These are phyloP conservation scores for Ascoidea rubescens DNA, from an alignment of 805 yeast genomes.

Conservation along the genomic window DNA sequence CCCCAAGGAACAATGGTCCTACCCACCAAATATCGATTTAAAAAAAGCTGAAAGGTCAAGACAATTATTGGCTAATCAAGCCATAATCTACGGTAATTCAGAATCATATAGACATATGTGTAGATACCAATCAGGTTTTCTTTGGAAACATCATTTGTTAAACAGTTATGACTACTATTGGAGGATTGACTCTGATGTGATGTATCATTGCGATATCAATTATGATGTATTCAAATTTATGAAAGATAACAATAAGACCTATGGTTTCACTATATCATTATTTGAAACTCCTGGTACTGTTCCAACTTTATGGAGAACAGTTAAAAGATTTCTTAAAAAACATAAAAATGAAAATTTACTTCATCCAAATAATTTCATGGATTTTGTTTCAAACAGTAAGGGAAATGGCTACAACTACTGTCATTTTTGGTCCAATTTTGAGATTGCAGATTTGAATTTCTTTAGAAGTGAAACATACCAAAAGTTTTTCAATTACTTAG, in stretches of 20 bases:
- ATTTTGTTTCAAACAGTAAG: slow-evolving; percentile 56
- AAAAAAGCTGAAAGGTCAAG: slow-evolving; percentile 54
- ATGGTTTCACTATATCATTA: slow-evolving; percentile 65
- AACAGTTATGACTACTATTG: slow-evolving; percentile 73
- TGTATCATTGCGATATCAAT: slow-evolving; percentile 61
- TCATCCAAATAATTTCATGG: slow-evolving; percentile 47
- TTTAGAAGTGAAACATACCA: slow-evolving; percentile 61
- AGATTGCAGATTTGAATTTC: slow-evolving; percentile 60
- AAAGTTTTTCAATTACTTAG: slow-evolving; percentile 53
- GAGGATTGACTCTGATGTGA: slow-evolving; percentile 83
- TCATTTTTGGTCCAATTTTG: slow-evolving; percentile 84
- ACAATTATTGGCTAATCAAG: slow-evolving; percentile 31
- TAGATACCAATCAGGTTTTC: slow-evolving; percentile 74
- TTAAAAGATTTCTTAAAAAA: slow-evolving; percentile 45
- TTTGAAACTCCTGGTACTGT: slow-evolving; percentile 61
- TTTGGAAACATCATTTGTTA: slow-evolving; percentile 58
- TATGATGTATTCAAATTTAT: slow-evolving; percentile 72
- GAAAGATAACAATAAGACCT: slow-evolving; percentile 59
- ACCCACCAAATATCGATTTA: slow-evolving; percentile 68
- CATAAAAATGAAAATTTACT: slow-evolving; percentile 39
- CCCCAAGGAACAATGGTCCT: slow-evolving; percentile 74
- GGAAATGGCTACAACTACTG: slow-evolving; percentile 69
- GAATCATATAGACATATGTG: slow-evolving; percentile 87
- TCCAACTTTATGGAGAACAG: slow-evolving; percentile 63
- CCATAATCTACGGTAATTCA: slow-evolving; percentile 60